These are phyloP conservation scores for Pulveroboletus frians DNA, from an alignment of 768 basidiomycete genomes.

Conservation along the genomic window DNA sequence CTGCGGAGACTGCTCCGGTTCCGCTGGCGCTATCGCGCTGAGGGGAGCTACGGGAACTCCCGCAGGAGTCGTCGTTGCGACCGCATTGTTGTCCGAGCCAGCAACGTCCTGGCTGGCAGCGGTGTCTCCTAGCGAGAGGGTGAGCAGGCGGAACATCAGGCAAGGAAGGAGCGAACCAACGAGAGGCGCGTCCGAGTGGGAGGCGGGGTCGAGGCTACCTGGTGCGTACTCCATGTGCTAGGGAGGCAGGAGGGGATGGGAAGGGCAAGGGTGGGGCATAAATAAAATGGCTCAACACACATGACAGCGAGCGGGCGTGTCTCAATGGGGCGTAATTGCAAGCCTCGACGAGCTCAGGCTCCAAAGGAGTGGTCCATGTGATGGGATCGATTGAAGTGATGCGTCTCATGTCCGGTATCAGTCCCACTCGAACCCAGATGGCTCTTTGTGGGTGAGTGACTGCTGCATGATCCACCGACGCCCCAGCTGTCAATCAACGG, in stretches of 20 bases:
- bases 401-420: no score
- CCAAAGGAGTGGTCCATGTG: background rate
- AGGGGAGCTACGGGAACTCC: background rate
- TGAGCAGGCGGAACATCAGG: background rate
- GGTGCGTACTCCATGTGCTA: constrained; percentile 1
- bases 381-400: background rate
- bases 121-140: constrained; percentile 9
- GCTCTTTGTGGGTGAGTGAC: no score
- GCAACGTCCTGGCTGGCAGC: background rate
- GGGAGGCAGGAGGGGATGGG: background rate
- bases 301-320: no score
- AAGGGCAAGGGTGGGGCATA: background rate
- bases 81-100: constrained; percentile 10
- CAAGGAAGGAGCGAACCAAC: background rate
- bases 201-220: background rate
- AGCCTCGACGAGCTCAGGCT: background rate
- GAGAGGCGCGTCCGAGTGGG: constrained; percentile 14
- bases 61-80: constrained; percentile 6
- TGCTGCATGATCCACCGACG: no score
- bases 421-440: no score
- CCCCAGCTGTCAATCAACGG: no score
- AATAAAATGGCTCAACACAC: background rate
- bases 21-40: background rate
- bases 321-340: background rate
- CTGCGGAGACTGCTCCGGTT: background rate